phyloP scores from a whole-genome alignment of 805 yeast species.

The Candida palmyrensis region DNA sequence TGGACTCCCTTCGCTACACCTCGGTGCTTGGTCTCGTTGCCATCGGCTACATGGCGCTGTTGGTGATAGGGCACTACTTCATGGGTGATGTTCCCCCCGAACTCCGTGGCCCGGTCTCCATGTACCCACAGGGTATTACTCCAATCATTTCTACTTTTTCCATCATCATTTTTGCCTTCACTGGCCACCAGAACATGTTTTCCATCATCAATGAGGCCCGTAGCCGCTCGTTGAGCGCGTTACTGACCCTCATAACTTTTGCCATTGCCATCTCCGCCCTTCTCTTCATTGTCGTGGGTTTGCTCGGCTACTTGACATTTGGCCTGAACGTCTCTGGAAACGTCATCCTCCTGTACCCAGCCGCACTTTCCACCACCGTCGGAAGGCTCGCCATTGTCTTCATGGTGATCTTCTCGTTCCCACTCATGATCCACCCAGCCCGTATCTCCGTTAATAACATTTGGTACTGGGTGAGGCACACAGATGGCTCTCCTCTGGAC shows the following conservation, averaged over 20 bases:
- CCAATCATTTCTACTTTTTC: slow-evolving; percentile 70
- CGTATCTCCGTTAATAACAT: slow-evolving; percentile 77
- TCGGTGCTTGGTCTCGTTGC: slow-evolving; percentile 79
- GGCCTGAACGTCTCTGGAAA: slow-evolving; percentile 79
- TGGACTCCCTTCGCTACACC: slow-evolving; percentile 82
- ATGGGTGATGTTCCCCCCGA: slow-evolving; percentile 45
- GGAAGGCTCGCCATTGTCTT: slow-evolving; percentile 80
- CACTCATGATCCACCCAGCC: slow-evolving; percentile 88
- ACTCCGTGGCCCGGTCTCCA: slow-evolving; percentile 23
- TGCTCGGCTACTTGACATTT: slow-evolving; percentile 80
- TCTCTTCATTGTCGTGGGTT: slow-evolving; percentile 69
- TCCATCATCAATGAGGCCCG: slow-evolving; percentile 78
- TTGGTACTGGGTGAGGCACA: slow-evolving; percentile 39
- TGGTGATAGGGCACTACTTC: slow-evolving; percentile 70
- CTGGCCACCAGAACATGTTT: slow-evolving; percentile 95
- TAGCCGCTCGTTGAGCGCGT: slow-evolving; percentile 41
- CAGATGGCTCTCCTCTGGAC: too few species aligned
- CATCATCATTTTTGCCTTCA: slow-evolving; percentile 89
- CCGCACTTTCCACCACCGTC: slow-evolving; percentile 58
- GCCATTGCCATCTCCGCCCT: slow-evolving; percentile 58
- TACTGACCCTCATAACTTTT: slow-evolving; percentile 36
- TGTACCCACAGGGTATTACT: slow-evolving; percentile 36
- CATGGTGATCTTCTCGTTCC: slow-evolving; percentile 78
- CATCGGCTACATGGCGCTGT: slow-evolving; percentile 67
- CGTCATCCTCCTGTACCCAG: slow-evolving; percentile 72